Evolutionary conservation across 495 filamentous ascomycete genomes (phyloP).

Genomic region (Podospora didyma): DNA sequence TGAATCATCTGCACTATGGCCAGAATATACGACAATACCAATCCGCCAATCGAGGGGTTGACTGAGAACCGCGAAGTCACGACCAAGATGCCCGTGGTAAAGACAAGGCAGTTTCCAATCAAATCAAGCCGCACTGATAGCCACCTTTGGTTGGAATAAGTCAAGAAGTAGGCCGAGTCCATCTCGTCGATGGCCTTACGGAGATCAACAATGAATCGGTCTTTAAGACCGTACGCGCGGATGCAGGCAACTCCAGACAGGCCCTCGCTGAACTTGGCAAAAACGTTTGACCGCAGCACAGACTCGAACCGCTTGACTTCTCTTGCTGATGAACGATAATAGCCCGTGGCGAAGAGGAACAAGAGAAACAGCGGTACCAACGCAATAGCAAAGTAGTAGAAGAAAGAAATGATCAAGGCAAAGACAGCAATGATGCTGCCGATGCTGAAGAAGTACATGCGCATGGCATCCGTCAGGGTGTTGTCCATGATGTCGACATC

Average conservation of each 20-base stretch:
- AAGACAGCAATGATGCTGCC: conserved; percentile 77
- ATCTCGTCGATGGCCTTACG: conserved; percentile 75
- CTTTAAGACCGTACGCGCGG: conserved; percentile 78
- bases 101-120: conserved; percentile 77
- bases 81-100: conserved; percentile 83
- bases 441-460: conserved; percentile 87
- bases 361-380: conserved; percentile 74
- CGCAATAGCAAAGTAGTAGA: conserved; percentile 90
- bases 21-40: conserved; percentile 90
- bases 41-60: conserved; percentile 73
- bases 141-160: conserved; percentile 93
- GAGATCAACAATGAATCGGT: conserved; percentile 67
- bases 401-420: conserved; percentile 84
- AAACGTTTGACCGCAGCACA: conserved; percentile 79
- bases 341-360: conserved; percentile 79
- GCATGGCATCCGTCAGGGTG: conserved; percentile 80
- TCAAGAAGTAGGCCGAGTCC: conserved; percentile 91
- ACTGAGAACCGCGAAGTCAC: conserved; percentile 92
- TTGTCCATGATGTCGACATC: conserved; percentile 97
- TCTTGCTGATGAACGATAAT: conserved; percentile 86
- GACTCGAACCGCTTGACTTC: conserved; percentile 94
- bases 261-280: conserved; percentile 87
- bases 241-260: conserved; percentile 80
- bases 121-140: conserved; percentile 77
- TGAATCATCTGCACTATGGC: conserved; percentile 95